Evolutionary conservation across 179 eudicot species (phyloP), one percentile per base, ranked within the genome.

Genomic region (Monotropa hypopitys): DNA sequence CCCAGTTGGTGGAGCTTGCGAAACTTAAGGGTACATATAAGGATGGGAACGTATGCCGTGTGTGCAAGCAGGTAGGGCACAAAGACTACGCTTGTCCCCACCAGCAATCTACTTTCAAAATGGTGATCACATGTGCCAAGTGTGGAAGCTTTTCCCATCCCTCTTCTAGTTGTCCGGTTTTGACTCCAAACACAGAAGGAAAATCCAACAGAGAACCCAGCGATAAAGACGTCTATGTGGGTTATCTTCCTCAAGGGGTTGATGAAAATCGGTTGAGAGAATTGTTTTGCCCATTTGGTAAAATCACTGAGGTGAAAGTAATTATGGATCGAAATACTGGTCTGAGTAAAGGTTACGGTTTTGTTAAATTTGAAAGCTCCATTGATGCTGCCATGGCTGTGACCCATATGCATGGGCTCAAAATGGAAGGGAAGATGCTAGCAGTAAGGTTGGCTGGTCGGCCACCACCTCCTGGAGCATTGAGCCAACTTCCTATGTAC

Each of bases 61-160:
- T 82, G 28, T 82, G 87, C 69, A 76, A 78, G 63, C 83, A 77
- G 51, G 42, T 45, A n/a, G 83, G 85, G 20, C 87, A 84, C 53
- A 67, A 23, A 33, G 57, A 54, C 15, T 79, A 66, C 50, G 84
- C 81, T 35, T 84, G 87, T 63, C 87, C 87, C 21, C 43, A 32
- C 32, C 78, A 33, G 43, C 49, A 71, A 71, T 70, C 83, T 70
- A 76, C 76, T 8, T 61, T 80, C 20, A 57, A 67, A 42, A 46
- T 50, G 32, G 47, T 30, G 32, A 74, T 9, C 7, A 45, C 82
- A 5, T 79, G 82, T 74, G 70, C 68, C 13, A 74, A 40, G 20
- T 79, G 82, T 74, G 82, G 78, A 61, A 74, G 78, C 78, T 53
- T 79, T 74, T 53, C 46, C 46, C 82, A 79, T 45, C 35, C 23